phyloP scores from a whole-genome alignment of 768 basidiomycete species.

The Tricholoma matsutake region DNA sequence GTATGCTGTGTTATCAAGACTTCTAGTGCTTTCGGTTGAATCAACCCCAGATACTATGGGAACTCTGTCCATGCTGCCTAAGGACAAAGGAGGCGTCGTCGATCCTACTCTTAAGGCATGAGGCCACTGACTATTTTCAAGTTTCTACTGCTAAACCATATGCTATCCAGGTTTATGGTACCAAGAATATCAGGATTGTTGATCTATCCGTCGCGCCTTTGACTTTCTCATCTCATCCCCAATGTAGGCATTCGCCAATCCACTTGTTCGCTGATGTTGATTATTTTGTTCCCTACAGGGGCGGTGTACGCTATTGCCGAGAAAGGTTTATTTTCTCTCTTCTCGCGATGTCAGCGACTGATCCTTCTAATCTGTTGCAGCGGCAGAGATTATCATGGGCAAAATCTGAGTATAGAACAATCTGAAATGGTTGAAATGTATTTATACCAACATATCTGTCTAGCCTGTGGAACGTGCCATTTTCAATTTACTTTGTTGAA shows the following conservation, averaged over 20 bases:
- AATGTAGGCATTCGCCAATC: neutral
- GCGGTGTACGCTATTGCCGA: neutral
- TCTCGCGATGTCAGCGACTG: neutral
- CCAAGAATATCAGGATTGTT: too few relatives aligned
- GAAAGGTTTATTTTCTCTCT: neutral
- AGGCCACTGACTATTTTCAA: neutral
- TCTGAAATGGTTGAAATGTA: neutral
- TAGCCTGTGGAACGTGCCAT: too few relatives aligned
- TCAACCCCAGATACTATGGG: constrained; percentile 39
- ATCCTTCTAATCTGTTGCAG: neutral
- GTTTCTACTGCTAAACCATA: neutral
- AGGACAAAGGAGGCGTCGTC: constrained; percentile 49
- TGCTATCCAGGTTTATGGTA: neutral
- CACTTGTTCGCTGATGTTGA: neutral
- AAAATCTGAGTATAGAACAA: neutral
- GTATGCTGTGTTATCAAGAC: neutral
- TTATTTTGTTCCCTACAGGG: neutral
- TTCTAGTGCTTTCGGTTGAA: neutral
- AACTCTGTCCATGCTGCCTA: constrained; percentile 53
- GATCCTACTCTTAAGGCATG: constrained; percentile 41
- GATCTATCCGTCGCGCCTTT: neutral
- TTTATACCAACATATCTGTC: too few relatives aligned
- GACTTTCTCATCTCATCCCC: neutral
- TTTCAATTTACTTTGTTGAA: too few relatives aligned
- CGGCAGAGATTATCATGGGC: neutral